Evolutionary conservation across 2,329 filamentous ascomycete species (phyloP).

Genomic region (Torrubiella hemipterigena): DNA sequence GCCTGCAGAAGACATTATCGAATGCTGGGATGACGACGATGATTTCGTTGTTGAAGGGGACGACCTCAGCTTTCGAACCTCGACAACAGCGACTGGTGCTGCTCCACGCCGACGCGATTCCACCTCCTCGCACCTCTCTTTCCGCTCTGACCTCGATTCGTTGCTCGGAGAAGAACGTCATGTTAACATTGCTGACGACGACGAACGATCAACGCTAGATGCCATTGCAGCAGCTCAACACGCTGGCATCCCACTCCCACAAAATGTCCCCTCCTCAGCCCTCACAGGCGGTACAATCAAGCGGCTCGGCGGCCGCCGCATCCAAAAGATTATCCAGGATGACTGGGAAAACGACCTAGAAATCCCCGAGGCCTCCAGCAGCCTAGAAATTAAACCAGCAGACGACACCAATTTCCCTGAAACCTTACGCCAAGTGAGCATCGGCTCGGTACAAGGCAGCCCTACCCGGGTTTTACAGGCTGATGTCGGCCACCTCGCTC

Average conservation of each 20-base stretch:
- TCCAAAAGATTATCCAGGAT: conserved; percentile 61
- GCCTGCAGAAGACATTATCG: conserved; percentile 49
- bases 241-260: conserved; percentile 83
- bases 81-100: conserved; percentile 29
- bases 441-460: conserved; percentile 38
- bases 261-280: conserved; percentile 77
- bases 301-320: conserved; percentile 64
- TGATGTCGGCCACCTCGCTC: conserved; percentile 16
- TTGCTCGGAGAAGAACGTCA: conserved; percentile 74
- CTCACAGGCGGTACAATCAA: conserved; percentile 89
- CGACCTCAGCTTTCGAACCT: conserved; percentile 47
- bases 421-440: conserved; percentile 54
- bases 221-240: conserved; percentile 79
- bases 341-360: conserved; percentile 76
- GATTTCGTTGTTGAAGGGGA: conserved; percentile 61
- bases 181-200: conserved; percentile 70
- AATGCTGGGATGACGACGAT: conserved; percentile 65
- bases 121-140: conserved; percentile 69
- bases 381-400: conserved; percentile 52
- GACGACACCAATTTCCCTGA: conserved; percentile 54
- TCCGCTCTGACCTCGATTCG: conserved; percentile 72
- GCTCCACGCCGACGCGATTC: conserved; percentile 54
- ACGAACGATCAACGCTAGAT: conserved; percentile 71
- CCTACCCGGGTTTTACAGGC: conserved; percentile 30
- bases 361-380: conserved; percentile 45